A percentile compares a stretch with the other conserved stretches of the same genome.
Conservation (phyloP, 2,329 filamentous ascomycete species). For the Aspergillus viridinutans region DNA sequence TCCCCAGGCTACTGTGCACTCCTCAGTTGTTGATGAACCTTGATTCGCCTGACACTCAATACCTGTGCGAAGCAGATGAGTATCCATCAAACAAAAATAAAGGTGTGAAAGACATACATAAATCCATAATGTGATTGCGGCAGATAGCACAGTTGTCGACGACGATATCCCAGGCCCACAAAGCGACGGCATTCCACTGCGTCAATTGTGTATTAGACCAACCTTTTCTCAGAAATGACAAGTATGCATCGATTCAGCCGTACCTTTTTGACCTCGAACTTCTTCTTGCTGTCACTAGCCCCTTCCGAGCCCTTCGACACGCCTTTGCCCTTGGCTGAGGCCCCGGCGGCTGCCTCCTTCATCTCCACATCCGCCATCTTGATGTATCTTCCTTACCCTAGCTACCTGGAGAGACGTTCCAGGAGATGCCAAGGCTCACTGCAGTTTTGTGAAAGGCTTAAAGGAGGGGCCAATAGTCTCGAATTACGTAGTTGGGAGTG, state of each 20-base stretch:
- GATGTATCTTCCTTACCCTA: slow-evolving; percentile 5
- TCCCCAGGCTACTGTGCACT: slow-evolving; percentile 98
- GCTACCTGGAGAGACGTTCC: background rate
- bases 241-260: slow-evolving; percentile 7
- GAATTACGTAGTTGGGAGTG: slow-evolving; percentile 18
- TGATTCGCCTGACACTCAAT: slow-evolving; percentile 99
- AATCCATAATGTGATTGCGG: slow-evolving; percentile 99
- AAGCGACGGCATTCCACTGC: slow-evolving; percentile 95
- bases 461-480: slow-evolving; percentile 8
- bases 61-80: slow-evolving; percentile 47
- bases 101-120: slow-evolving; percentile 59
- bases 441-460: background rate
- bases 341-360: slow-evolving; percentile 69
- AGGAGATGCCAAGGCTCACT: background rate
- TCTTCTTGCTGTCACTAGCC: slow-evolving; percentile 71
- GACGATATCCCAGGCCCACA: slow-evolving; percentile 99
- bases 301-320: slow-evolving; percentile 51
- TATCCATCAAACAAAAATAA: background rate
- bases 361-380: slow-evolving; percentile 94
- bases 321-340: slow-evolving; percentile 51
- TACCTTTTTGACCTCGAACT: slow-evolving; percentile 99
- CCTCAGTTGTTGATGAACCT: slow-evolving; percentile 91
- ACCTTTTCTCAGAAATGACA: background rate
- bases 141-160: slow-evolving; percentile 99
- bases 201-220: slow-evolving; percentile 12